Evolutionary conservation across 495 filamentous ascomycete genomes (phyloP).

Genomic region (Aspergillus campestris): DNA sequence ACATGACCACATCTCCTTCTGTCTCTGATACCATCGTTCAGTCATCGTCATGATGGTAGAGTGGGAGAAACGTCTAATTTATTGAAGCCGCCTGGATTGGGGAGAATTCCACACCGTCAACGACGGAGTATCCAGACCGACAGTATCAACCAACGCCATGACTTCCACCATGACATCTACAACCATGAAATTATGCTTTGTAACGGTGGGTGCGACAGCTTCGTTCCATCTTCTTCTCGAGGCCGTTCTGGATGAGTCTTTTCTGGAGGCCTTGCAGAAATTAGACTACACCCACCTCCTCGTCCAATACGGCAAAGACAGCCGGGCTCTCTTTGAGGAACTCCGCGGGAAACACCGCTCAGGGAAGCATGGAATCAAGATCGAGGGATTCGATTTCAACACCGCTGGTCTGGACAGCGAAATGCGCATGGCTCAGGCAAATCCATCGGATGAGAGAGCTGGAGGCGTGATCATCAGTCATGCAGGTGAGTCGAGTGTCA

Average conservation of each 20-base stretch:
- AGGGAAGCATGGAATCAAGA: slow-evolving; percentile 32
- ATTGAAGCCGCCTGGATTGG: too few relatives aligned
- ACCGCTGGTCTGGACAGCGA: slow-evolving; percentile 45
- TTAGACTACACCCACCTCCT: slow-evolving; percentile 56
- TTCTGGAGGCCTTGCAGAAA: slow-evolving; percentile 47
- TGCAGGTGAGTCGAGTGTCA: slow-evolving; percentile 52
- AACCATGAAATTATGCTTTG: slow-evolving; percentile 52
- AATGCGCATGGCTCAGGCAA: slow-evolving; percentile 43
- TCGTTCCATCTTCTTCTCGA: slow-evolving; percentile 64
- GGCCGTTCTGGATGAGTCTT: slow-evolving; percentile 51
- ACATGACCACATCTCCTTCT: too few relatives aligned
- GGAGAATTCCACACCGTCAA: too few relatives aligned
- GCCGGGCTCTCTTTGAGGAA: slow-evolving; percentile 35
- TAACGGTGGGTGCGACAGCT: slow-evolving; percentile 89
- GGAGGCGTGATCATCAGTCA: slow-evolving; percentile 70
- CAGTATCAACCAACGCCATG: too few relatives aligned
- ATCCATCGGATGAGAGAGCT: slow-evolving; percentile 33
- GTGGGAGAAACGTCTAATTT: too few relatives aligned
- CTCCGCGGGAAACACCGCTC: slow-evolving; percentile 15
- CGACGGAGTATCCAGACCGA: too few relatives aligned
- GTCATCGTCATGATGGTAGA: too few relatives aligned
- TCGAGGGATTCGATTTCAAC: slow-evolving; percentile 61
- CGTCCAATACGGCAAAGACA: slow-evolving; percentile 68
- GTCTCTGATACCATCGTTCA: too few relatives aligned
- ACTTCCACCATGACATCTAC: too few relatives aligned